These are phyloP conservation scores for Aspergillus sp. DNA, from an alignment of 2,329 filamentous ascomycete species.

Conservation along the genomic window DNA sequence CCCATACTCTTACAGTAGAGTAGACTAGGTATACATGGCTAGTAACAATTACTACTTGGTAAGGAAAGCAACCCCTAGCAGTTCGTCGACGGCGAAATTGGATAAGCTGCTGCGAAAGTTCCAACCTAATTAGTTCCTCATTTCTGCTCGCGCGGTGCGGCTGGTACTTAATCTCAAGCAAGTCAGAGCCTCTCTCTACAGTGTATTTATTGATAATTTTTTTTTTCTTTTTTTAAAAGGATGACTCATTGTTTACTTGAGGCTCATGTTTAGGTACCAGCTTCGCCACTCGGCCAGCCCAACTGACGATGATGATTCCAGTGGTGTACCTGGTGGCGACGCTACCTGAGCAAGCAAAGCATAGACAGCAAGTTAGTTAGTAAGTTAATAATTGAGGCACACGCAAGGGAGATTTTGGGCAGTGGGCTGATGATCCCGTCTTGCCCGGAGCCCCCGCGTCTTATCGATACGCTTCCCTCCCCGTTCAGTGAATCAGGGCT, in stretches of 20 bases:
- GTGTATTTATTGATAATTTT: too few species aligned
- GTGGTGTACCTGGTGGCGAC: constrained; percentile 6
- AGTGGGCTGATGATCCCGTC: constrained; percentile 2
- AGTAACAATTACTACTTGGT: background rate
- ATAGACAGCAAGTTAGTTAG: background rate
- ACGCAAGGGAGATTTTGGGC: constrained; percentile 21
- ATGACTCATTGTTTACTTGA: constrained; percentile 5
- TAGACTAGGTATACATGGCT: too few species aligned
- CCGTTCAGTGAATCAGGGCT: background rate
- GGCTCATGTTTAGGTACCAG: background rate
- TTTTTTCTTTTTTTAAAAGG: too few species aligned
- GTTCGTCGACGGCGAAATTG: background rate
- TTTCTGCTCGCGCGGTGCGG: background rate
- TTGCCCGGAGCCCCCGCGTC: constrained; percentile 1
- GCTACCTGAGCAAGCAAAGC: background rate
- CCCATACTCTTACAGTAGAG: background rate
- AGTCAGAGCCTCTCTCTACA: background rate
- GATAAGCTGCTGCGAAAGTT: background rate
- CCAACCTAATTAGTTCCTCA: background rate
- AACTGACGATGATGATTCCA: background rate
- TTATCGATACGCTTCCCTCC: constrained; percentile 17
- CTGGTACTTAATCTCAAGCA: background rate
- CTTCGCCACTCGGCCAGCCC: background rate
- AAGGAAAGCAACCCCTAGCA: background rate
- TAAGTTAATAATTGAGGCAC: constrained; percentile 10